These are phyloP conservation scores for Talaromyces sp. DNA, from an alignment of 2,329 filamentous ascomycete species.

Conservation along the genomic window DNA sequence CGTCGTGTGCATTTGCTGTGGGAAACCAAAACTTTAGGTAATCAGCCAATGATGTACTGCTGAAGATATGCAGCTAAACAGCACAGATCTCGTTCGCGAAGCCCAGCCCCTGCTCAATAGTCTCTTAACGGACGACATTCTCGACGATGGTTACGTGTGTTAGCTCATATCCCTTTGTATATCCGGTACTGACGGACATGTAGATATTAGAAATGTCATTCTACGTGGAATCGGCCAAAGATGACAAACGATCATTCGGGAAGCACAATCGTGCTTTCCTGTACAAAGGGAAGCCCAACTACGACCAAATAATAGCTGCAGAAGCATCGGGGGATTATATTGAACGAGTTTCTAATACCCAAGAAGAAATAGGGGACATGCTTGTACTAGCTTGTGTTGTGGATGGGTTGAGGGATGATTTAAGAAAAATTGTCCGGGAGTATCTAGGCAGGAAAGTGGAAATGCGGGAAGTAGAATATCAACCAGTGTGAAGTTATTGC, in stretches of 20 bases:
- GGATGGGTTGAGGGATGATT: too few relatives aligned
- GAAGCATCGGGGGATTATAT: conserved; percentile 19
- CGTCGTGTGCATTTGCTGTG: conserved; percentile 29
- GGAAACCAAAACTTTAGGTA: conserved; percentile 22
- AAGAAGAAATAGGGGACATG: conserved; percentile 14
- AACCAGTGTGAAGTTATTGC: too few relatives aligned
- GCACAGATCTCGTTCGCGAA: conserved; percentile 13
- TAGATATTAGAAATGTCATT: conserved; percentile 16
- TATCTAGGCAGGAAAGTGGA: too few relatives aligned
- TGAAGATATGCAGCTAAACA: conserved; percentile 1
- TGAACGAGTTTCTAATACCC: conserved; percentile 13
- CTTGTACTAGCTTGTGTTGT: too few relatives aligned
- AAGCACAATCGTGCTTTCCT: conserved; percentile 17
- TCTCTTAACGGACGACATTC: conserved; percentile 18
- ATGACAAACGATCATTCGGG: neutral
- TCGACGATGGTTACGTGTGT: conserved; percentile 22
- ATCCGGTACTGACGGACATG: too few relatives aligned
- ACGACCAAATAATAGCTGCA: conserved; percentile 16
- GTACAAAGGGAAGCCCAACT: conserved; percentile 18
- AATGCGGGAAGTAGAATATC: too few relatives aligned
- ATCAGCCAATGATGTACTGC: neutral
- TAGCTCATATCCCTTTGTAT: neutral
- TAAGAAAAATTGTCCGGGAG: too few relatives aligned
- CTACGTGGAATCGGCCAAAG: conserved; percentile 7
- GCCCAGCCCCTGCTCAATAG: conserved; percentile 17